Evolutionary conservation across 2,329 filamentous ascomycete species (phyloP), one percentile per base, ranked within the genome.

Genomic region (Penicillium sp.): DNA sequence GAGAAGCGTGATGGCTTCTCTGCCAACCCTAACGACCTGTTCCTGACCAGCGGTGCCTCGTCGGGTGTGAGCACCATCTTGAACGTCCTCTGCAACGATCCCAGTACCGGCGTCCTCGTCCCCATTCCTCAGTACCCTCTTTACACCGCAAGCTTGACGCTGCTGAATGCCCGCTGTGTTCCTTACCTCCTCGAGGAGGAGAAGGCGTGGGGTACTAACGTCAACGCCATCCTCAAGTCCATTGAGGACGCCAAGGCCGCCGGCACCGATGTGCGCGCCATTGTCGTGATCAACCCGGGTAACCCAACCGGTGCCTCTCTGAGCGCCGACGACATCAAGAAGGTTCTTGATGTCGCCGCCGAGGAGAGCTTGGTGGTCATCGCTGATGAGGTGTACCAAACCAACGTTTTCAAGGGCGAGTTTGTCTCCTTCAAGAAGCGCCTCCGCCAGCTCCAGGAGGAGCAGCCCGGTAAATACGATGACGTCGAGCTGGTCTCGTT

Each of bases 311-410:
- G 94, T 65, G 91, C 92, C 50, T 94, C 89, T 53, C 84, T 99
- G 19, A 81, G 88, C 37, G 84, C 89, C 64, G 83, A 86, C 21
- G 91, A 97, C 71, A 87, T 99, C 75, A 86, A 88, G 70, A 83
- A 84, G 51, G 90, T 97, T n/a, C 84, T 97, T 66, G 86, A 94
- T 63, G 89, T 97, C 63, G 93, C 94, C 40, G 88, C 87, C 29
- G 83, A 93, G 75, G 86, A 97, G 81, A 86, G 88, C 67, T 84
- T 99, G 27, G 92, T 97, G 56, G 82, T 97, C 64, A 85, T 99
- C 70, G 94, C 94, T 52, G 94, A 99, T 72, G 94, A 99, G 78
- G 94, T 99, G 38, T 99, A 99, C 85, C 94, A 99, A 80, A 97
- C 94, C 72, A 99, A 99, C 77, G 90, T 99, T 68, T 99, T 99